Percentiles rank a stretch among this genome's conserved stretches.
Conservation (phyloP, 768 basidiomycete genomes). For the Agaricus subrufescens region DNA sequence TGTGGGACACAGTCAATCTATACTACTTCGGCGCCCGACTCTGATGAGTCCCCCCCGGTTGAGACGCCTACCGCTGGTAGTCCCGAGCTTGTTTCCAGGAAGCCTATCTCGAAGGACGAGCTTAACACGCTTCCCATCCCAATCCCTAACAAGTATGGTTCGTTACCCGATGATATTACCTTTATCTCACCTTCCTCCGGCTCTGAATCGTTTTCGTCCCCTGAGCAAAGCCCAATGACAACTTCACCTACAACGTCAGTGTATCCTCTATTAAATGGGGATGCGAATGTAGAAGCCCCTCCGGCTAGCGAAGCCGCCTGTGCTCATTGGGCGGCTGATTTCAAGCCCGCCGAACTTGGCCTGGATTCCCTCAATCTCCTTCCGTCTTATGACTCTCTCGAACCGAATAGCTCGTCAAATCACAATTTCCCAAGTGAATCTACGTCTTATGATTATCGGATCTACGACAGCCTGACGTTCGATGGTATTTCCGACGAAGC, state of each 20-base stretch:
- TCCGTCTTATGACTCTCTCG: constrained; percentile 17
- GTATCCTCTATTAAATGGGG: constrained; percentile 17
- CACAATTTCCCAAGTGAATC: constrained; percentile 15
- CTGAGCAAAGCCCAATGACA: constrained; percentile 25
- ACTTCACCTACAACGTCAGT: constrained; percentile 20
- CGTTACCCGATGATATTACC: constrained; percentile 18
- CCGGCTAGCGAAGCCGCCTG: constrained; percentile 11
- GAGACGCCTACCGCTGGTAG: constrained; percentile 21
- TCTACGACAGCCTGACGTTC: constrained; percentile 24
- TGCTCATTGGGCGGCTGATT: constrained; percentile 14
- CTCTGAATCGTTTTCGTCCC: constrained; percentile 27
- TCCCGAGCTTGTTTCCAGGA: constrained; percentile 22
- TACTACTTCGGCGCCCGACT: constrained; percentile 27
- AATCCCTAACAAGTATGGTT: constrained; percentile 23
- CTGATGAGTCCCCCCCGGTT: constrained; percentile 28
- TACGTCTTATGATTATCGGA: constrained; percentile 20
- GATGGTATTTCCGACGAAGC: constrained; percentile 21
- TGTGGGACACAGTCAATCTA: constrained; percentile 38
- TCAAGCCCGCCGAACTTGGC: constrained; percentile 12
- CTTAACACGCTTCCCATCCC: background rate
- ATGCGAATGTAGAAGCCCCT: background rate
- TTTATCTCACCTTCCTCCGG: constrained; percentile 20
- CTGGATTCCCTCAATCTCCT: constrained; percentile 18
- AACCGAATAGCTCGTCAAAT: background rate
- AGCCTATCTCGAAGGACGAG: constrained; percentile 19